phyloP scores from a whole-genome alignment of 1,284 basidiomycete species.

The Pascua sp. region DNA sequence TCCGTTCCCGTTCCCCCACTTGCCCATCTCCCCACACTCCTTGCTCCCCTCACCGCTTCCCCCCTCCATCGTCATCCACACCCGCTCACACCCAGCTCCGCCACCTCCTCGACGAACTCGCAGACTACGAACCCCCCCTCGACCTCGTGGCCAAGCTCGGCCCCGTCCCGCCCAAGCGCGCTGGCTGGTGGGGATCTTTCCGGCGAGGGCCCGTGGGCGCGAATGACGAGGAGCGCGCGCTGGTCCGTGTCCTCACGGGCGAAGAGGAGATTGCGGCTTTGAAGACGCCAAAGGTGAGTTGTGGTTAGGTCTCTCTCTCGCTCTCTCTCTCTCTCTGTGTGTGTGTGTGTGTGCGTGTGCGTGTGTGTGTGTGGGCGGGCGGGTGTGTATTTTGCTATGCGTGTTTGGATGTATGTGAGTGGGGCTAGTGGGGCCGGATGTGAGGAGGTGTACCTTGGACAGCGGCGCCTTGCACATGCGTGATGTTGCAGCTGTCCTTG shows the following conservation, averaged over 20 bases:
- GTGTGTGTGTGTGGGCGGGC: too few species aligned
- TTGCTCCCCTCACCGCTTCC: neutral
- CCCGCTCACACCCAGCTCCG: slow-evolving; percentile 30
- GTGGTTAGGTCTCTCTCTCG: too few species aligned
- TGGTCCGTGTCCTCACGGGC: slow-evolving; percentile 58
- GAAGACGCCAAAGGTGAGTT: slow-evolving; percentile 58
- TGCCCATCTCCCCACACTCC: neutral
- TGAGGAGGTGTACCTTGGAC: too few species aligned
- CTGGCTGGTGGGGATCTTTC: neutral
- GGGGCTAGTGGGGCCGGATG: too few species aligned
- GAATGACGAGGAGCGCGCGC: slow-evolving; percentile 23
- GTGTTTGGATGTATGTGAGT: too few species aligned
- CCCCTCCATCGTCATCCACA: neutral
- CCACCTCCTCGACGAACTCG: slow-evolving; percentile 36
- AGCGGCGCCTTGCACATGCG: too few species aligned
- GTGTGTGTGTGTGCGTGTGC: too few species aligned
- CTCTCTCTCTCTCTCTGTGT: too few species aligned
- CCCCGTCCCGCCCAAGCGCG: slow-evolving; percentile 30
- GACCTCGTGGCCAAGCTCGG: slow-evolving; percentile 41
- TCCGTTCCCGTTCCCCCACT: too few species aligned
- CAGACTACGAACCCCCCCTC: slow-evolving; percentile 44
- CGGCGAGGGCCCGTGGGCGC: neutral
- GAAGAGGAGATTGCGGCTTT: slow-evolving; percentile 61
- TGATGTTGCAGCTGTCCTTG: too few species aligned
- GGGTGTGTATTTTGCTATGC: too few species aligned